These are phyloP conservation scores for Caryocar brasiliense DNA, from an alignment of 441 rosid genomes.

Conservation along the genomic window DNA sequence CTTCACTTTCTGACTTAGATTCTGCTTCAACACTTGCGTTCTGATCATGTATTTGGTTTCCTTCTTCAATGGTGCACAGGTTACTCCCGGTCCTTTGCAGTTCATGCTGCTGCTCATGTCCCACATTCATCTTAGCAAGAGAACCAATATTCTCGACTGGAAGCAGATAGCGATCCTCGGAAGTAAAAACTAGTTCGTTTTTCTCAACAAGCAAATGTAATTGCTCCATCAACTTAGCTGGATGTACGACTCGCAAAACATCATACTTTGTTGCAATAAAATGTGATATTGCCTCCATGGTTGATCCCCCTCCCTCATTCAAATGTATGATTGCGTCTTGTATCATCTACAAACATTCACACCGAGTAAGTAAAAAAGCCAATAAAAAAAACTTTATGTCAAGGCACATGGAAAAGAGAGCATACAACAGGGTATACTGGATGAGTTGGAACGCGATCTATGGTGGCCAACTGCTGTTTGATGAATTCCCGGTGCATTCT, in stretches of 20 bases:
- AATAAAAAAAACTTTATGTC: neutral
- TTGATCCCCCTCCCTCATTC: slow-evolving; percentile 3
- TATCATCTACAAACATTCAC: neutral
- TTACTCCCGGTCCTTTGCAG: too few relatives aligned
- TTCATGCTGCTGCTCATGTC: too few relatives aligned
- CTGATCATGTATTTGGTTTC: too few relatives aligned
- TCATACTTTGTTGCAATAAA: neutral
- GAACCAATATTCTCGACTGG: slow-evolving; percentile 3
- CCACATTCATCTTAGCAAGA: neutral
- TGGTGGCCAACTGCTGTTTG: neutral
- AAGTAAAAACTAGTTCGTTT: neutral
- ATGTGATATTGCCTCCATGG: neutral
- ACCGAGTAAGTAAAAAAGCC: neutral
- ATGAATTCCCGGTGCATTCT: neutral
- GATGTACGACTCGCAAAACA: neutral
- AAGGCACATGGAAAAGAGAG: neutral
- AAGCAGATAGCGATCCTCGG: neutral
- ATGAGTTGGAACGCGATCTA: neutral
- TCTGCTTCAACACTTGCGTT: too few relatives aligned
- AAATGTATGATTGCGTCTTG: neutral
- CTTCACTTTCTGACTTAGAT: too few relatives aligned
- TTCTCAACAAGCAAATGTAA: neutral
- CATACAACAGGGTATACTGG: neutral
- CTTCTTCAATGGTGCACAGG: too few relatives aligned
- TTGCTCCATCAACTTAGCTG: neutral